Evolutionary conservation across 306 rosid genomes (phyloP).

Genomic region (Fragaria ananassa): DNA sequence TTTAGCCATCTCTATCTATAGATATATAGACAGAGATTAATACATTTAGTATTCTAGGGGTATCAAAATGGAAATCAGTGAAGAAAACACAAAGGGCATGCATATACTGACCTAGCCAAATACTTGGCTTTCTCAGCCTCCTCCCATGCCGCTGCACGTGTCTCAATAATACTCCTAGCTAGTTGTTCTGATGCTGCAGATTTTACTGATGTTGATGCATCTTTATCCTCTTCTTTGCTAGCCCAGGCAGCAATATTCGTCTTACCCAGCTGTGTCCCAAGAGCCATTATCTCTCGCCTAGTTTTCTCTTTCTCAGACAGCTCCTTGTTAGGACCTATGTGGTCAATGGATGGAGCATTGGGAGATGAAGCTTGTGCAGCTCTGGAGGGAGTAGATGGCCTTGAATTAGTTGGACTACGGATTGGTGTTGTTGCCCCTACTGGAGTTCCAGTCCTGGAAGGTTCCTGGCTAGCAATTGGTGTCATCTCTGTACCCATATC

Average conservation of each 20-base stretch:
- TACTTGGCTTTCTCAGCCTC: conserved; percentile 92
- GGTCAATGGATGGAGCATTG: conserved; percentile 27
- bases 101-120: conserved; percentile 78
- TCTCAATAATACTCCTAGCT: conserved; percentile 53
- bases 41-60: not conserved
- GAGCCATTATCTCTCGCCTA: conserved; percentile 85
- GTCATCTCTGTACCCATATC: conserved; percentile 99
- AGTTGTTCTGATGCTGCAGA: conserved; percentile 38
- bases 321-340: conserved; percentile 39
- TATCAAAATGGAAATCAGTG: not conserved
- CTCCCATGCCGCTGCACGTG: conserved; percentile 94
- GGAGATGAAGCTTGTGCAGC: conserved; percentile 37
- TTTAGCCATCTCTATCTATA: not conserved
- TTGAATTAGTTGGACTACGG: conserved; percentile 84
- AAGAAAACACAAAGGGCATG: conserved; percentile 1
- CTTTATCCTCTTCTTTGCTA: conserved; percentile 88
- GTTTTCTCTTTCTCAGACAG: conserved; percentile 93
- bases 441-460: conserved; percentile 94
- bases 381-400: conserved; percentile 78
- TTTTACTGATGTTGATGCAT: conserved; percentile 75
- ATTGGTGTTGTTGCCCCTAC: conserved; percentile 90
- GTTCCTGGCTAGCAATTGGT: conserved; percentile 97
- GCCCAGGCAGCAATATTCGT: conserved; percentile 98
- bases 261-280: conserved; percentile 91
- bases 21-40: not conserved